phyloP scores from a whole-genome alignment of 2,329 filamentous ascomycete species.

The Chaetomium olivaceum region DNA sequence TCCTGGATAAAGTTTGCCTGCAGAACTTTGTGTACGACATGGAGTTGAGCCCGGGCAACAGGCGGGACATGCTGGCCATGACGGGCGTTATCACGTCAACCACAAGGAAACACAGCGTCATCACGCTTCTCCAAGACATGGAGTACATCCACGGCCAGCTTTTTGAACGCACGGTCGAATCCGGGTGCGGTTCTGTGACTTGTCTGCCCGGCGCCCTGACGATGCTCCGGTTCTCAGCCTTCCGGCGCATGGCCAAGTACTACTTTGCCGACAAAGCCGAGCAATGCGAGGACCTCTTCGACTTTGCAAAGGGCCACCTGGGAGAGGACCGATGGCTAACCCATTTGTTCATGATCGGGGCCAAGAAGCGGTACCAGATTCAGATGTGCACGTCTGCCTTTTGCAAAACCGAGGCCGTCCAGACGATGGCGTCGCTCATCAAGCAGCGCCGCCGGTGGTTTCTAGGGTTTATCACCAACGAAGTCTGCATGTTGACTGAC shows the following conservation, averaged over 20 bases:
- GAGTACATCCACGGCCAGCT: conserved; percentile 97
- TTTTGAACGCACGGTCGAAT: conserved; percentile 94
- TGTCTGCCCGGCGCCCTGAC: conserved; percentile 94
- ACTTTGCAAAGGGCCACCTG: conserved; percentile 92
- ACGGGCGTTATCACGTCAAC: conserved; percentile 96
- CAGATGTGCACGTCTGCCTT: conserved; percentile 97
- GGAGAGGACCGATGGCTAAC: conserved; percentile 97
- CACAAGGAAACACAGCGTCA: conserved; percentile 81
- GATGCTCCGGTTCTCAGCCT: conserved; percentile 93
- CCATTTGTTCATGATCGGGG: conserved; percentile 98
- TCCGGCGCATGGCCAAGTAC: conserved; percentile 94
- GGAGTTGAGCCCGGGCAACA: conserved; percentile 92
- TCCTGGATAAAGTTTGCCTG: conserved; percentile 84
- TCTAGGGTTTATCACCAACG: conserved; percentile 94
- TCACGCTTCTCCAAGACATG: conserved; percentile 95
- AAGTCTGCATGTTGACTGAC: conserved; percentile 97
- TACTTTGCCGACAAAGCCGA: conserved; percentile 98
- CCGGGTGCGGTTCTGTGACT: conserved; percentile 88
- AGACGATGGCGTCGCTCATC: conserved; percentile 79
- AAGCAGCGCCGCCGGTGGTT: conserved; percentile 98
- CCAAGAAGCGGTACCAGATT: conserved; percentile 89
- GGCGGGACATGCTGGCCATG: conserved; percentile 93
- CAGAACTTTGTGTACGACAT: conserved; percentile 99
- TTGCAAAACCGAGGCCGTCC: conserved; percentile 96
- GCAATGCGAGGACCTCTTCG: conserved; percentile 92